phyloP scores from a whole-genome alignment of 116 monocot genomes.

The Papilionanthe hybrid region DNA sequence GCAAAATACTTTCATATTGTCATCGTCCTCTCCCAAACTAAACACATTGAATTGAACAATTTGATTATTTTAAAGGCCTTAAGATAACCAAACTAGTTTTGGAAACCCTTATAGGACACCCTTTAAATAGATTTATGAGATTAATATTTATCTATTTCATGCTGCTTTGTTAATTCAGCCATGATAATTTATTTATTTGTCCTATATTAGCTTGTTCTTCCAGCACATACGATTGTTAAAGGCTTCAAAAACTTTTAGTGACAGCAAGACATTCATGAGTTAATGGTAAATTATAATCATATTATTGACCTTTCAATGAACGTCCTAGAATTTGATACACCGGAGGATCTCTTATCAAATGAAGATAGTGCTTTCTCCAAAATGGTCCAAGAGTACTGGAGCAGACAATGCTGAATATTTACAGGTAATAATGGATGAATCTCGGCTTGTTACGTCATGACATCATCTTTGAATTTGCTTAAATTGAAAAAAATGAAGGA shows the following conservation, averaged over 20 bases:
- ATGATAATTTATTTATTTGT: not conserved
- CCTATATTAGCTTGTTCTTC: too few species aligned
- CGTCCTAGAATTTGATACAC: conserved; percentile 84
- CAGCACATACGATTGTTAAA: not conserved
- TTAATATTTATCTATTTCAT: not conserved
- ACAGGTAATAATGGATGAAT: conserved; percentile 40
- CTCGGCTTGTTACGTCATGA: not conserved
- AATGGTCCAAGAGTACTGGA: conserved; percentile 96
- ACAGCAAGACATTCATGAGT: not conserved
- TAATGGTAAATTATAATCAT: conserved; percentile 2
- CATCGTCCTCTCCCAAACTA: too few species aligned
- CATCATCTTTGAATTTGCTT: not conserved
- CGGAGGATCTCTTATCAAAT: conserved; percentile 67
- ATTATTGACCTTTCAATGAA: conserved; percentile 14
- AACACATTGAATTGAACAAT: too few species aligned
- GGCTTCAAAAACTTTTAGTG: not conserved
- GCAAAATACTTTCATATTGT: too few species aligned
- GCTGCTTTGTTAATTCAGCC: not conserved
- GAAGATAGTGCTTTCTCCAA: conserved; percentile 91
- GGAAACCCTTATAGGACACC: too few species aligned
- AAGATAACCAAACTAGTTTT: too few species aligned
- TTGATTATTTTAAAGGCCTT: too few species aligned
- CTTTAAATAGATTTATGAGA: not conserved
- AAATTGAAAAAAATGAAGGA: too few species aligned
- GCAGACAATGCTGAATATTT: conserved; percentile 92